Evolutionary conservation across 2,329 filamentous ascomycete species (phyloP), one percentile per base, ranked within the genome.

Genomic region (Fusarium algeriense): DNA sequence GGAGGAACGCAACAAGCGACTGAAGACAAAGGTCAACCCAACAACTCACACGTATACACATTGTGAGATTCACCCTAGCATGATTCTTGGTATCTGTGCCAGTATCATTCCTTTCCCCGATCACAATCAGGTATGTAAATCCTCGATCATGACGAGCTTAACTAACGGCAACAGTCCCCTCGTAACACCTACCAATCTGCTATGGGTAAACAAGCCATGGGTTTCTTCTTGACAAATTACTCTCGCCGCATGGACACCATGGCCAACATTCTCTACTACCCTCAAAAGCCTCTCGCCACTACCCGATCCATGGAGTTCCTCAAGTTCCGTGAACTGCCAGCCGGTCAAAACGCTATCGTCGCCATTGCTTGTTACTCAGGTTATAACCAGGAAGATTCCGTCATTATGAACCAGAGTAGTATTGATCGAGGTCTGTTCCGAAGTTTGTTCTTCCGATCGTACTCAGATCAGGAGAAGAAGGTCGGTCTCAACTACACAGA

Each of bases 191-290:
- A 98, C 82, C 95, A 98, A 84, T 98, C 95, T 77, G 96, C 96
- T 80, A 99, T 99, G 96, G 96, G 97, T 86, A 99, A 99, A 84
- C 96, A 99, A 88, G 96, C 96, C 69, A 99, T 99, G 97, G 96
- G 97, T 79, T 95, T 98, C 76, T 98, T 97, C 85, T 87, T 99
- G 61, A 99, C 97, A 15, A 99, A 99, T 80, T 99, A 97, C 81
- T 92, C 93, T 43, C 91, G 95, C 69, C 94, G 96, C 71, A 98
- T 99, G 95, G 96, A 99, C 79, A 99, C 96, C 7, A 99, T 99
- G 96, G 93, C 95, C 76, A 99, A 99, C 77, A 97, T 99, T 79
- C 89, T 99, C 7, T 99, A 99, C 83, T 99, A 99, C 78, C 96
- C 96, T 1, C 96, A 99, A 83, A 99, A 99, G 81, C 96, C 96